A percentile compares a stretch with the other conserved stretches of the same genome.
Evolutionary conservation across 1,284 basidiomycete genomes (phyloP).

Genomic region (Mycosarcoma maydis): DNA sequence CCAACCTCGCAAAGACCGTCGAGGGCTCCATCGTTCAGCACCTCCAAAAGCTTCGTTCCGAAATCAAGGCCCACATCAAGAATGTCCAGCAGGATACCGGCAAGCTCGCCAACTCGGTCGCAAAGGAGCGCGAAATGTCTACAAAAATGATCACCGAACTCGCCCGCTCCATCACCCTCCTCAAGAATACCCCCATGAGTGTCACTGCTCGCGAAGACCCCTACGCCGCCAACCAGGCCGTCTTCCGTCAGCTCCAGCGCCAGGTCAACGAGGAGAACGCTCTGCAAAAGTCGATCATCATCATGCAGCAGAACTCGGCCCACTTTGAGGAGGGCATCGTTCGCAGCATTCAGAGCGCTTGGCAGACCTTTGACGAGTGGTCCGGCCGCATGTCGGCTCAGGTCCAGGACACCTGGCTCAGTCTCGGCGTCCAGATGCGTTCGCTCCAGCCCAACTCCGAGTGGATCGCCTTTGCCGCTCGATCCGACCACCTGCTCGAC

Average conservation of each 20-base stretch:
- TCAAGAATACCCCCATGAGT: constrained; percentile 94
- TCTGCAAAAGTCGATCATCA: constrained; percentile 96
- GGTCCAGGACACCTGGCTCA: constrained; percentile 83
- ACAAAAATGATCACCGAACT: constrained; percentile 88
- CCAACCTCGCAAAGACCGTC: constrained; percentile 93
- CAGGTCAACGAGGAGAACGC: constrained; percentile 95
- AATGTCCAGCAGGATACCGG: constrained; percentile 97
- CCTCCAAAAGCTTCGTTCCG: constrained; percentile 88
- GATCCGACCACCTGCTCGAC: constrained; percentile 94
- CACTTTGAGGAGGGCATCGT: constrained; percentile 98
- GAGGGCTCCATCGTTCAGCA: constrained; percentile 98
- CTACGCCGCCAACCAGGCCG: constrained; percentile 80
- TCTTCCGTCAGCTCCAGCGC: constrained; percentile 86
- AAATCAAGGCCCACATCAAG: constrained; percentile 98
- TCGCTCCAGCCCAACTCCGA: constrained; percentile 89
- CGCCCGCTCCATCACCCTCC: constrained; percentile 82
- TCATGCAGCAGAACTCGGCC: constrained; percentile 96
- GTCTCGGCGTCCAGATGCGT: constrained; percentile 81
- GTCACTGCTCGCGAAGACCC: constrained; percentile 86
- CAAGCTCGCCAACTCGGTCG: constrained; percentile 90
- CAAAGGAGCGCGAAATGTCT: constrained; percentile 91
- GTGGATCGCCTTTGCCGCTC: constrained; percentile 94
- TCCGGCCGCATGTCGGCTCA: constrained; percentile 79
- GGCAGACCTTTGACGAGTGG: constrained; percentile 98
- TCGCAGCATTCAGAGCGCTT: constrained; percentile 91